These are phyloP conservation scores for Oemleria cerasiformis DNA, from an alignment of 306 rosid species.

Conservation along the genomic window DNA sequence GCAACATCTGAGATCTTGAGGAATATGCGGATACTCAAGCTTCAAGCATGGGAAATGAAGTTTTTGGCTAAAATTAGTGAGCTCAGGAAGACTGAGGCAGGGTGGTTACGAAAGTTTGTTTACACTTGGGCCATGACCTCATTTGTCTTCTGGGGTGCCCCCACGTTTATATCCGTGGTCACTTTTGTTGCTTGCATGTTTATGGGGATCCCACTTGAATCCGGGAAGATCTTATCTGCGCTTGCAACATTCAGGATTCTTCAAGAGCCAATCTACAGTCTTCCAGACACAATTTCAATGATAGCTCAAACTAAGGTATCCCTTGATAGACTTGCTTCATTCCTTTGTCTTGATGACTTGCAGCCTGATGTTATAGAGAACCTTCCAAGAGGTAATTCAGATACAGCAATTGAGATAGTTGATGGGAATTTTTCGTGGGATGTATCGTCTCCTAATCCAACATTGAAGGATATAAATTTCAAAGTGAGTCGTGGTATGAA, in stretches of 20 bases:
- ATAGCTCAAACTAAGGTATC: slow-evolving; percentile 80
- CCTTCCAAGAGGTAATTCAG: slow-evolving; percentile 60
- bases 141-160: slow-evolving; percentile 63
- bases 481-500: slow-evolving; percentile 53
- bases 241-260: slow-evolving; percentile 84
- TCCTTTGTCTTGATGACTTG: slow-evolving; percentile 69
- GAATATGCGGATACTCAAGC: slow-evolving; percentile 85
- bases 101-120: slow-evolving; percentile 61
- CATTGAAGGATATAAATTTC: slow-evolving; percentile 54
- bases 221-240: slow-evolving; percentile 86
- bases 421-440: slow-evolving; percentile 88
- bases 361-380: slow-evolving; percentile 53
- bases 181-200: slow-evolving; percentile 73
- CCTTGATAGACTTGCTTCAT: slow-evolving; percentile 67
- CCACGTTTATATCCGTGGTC: slow-evolving; percentile 67
- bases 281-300: slow-evolving; percentile 73
- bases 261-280: slow-evolving; percentile 62
- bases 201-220: slow-evolving; percentile 77
- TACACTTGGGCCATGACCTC: slow-evolving; percentile 39
- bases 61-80: slow-evolving; percentile 60
- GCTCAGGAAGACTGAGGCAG: slow-evolving; percentile 54
- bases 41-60: slow-evolving; percentile 94
- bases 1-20: slow-evolving; percentile 66
- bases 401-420: slow-evolving; percentile 51
- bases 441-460: slow-evolving; percentile 38